Base-by-base conservation (phyloP, 2,329 filamentous ascomycete genomes). In the Thermoascus crustaceus region DNA sequence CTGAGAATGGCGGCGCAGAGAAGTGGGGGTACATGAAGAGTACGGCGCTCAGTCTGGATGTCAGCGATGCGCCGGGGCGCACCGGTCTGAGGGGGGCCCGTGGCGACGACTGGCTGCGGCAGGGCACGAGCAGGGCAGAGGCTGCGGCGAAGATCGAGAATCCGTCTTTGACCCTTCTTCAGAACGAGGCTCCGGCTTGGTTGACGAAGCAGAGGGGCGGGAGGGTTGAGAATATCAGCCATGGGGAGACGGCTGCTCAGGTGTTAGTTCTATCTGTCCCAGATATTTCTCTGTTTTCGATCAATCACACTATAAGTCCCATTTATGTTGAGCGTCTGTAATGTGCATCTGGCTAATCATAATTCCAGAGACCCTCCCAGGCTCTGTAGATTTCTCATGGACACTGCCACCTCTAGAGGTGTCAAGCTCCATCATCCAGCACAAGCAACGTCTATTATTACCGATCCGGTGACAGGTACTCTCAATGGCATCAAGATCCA, bases 371-470 rank as follows among this genome's bases (percentile, higher is more conserved):
- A 88, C 46, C 83, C 85, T 0, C 53, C 76, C 7, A 64, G 67
- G 29, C 66, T 89, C 10, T 86, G 76, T 41, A 63, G 72, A 31
- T 86, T 78, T 53, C 65, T 91, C 2, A 61, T 85, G 8, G 54
- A 69, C 9, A 58, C 71, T 43, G 78, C 75, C 42, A 49, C 68
- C n/a, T 58, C 66, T 14, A 66, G 70, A 13, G 82, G 82, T 9
- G 81, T 86, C 3, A 64, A 69, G 13, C 54, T 88, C 7, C 75
- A 85, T 50, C 69, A 85, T 23, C 80, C 80, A 1, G 76, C 77
- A 3, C 67, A 60, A 18, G 73, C 75, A 1, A 61, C 73, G 0
- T 68, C 67, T 0, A 50, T 83, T 4, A 54, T 64, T 10, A 69
- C 63, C 6, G 73, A 82, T 38, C 50, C 60, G 7, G 56, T 18